Evolutionary conservation across 345 rosid species (phyloP).

Genomic region (Geranium brycei): DNA sequence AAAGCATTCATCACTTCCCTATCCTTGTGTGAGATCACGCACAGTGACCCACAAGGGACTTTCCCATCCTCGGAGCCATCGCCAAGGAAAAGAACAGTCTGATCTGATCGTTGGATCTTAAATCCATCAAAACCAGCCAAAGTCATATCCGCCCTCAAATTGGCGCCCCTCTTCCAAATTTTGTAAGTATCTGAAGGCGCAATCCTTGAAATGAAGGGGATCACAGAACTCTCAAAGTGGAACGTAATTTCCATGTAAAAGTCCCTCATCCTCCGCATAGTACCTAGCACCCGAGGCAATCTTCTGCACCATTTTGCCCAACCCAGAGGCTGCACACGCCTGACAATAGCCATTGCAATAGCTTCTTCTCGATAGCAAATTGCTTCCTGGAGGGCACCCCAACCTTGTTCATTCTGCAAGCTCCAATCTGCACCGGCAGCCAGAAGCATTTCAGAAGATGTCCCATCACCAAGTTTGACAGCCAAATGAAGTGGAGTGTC

Average conservation of each 20-base stretch:
- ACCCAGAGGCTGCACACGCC: slow-evolving; percentile 78
- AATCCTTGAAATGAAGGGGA: slow-evolving; percentile 83
- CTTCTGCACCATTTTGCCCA: slow-evolving; percentile 99
- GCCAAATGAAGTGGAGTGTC: slow-evolving; percentile 96
- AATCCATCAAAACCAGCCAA: slow-evolving; percentile 94
- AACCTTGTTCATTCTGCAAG: slow-evolving; percentile 82
- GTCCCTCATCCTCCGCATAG: slow-evolving; percentile 82
- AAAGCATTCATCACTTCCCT: slow-evolving; percentile 89
- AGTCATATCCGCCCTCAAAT: slow-evolving; percentile 94
- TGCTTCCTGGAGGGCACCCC: slow-evolving; percentile 97
- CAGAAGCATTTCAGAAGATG: slow-evolving; percentile 84
- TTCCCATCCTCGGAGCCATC: slow-evolving; percentile 85
- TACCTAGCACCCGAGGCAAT: slow-evolving; percentile 71
- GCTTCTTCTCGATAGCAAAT: slow-evolving; percentile 66
- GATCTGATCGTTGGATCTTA: slow-evolving; percentile 80
- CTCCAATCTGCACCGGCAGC: slow-evolving; percentile 93
- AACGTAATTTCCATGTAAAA: slow-evolving; percentile 93
- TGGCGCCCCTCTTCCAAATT: slow-evolving; percentile 89
- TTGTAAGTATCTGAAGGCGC: slow-evolving; percentile 96
- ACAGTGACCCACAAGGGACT: slow-evolving; percentile 64
- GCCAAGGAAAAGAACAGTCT: slow-evolving; percentile 83
- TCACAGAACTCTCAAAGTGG: slow-evolving; percentile 89
- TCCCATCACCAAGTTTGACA: slow-evolving; percentile 67
- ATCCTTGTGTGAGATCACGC: slow-evolving; percentile 85
- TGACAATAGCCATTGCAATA: slow-evolving; percentile 65